phyloP scores from a whole-genome alignment of 148 eudicot genomes.

The Pharnaceum exiguum region DNA sequence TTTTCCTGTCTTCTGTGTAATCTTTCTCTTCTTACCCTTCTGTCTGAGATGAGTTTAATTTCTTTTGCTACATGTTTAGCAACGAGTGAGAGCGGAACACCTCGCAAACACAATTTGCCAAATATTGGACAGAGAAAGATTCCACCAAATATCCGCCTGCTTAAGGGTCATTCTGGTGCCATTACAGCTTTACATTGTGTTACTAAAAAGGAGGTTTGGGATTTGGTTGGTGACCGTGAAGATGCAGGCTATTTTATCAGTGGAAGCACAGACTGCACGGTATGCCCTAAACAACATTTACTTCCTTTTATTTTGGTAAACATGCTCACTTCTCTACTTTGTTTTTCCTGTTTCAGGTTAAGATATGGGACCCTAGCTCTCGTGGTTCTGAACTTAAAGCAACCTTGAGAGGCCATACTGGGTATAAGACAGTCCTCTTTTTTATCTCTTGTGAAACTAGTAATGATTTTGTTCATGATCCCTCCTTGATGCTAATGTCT shows the following conservation, averaged over 20 bases:
- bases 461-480: not conserved
- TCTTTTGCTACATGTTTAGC: constrained; percentile 23
- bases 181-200: constrained; percentile 94
- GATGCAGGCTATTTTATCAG: constrained; percentile 98
- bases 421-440: constrained; percentile 30
- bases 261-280: constrained; percentile 98
- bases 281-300: constrained; percentile 24
- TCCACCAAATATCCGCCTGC: constrained; percentile 77
- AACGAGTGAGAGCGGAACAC: constrained; percentile 61
- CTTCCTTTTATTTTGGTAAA: not conserved
- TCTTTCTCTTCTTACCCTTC: not conserved
- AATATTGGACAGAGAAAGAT: constrained; percentile 66
- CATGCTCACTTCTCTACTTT: not conserved
- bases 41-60: not conserved
- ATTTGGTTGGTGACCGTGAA: constrained; percentile 97
- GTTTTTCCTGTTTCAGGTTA: constrained; percentile 42
- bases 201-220: constrained; percentile 98
- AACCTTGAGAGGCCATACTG: constrained; percentile 81
- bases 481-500: not conserved
- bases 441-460: not conserved
- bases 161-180: constrained; percentile 95
- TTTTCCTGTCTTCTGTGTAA: constrained; percentile 6
- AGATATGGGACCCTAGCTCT: constrained; percentile 82
- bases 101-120: constrained; percentile 52
- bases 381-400: constrained; percentile 88